Evolutionary conservation across 2,329 filamentous ascomycete genomes (phyloP).

Genomic region (Zasmidium citrigriseum): DNA sequence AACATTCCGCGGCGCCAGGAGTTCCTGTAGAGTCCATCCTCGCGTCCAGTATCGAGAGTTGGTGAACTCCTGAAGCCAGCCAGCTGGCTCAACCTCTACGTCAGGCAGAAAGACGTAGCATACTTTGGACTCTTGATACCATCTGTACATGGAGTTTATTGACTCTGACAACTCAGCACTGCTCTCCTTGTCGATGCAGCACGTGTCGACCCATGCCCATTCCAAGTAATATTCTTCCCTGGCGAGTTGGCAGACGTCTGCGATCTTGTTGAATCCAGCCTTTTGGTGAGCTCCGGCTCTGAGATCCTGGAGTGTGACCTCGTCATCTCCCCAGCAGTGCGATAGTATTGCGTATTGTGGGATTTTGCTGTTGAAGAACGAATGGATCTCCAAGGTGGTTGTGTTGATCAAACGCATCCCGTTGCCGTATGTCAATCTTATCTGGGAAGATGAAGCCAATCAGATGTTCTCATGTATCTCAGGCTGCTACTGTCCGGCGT

Average conservation of each 20-base stretch:
- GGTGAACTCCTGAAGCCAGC: background rate
- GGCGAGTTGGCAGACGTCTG: background rate
- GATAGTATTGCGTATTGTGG: constrained; percentile 3
- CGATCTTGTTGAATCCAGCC: background rate
- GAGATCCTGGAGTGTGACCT: background rate
- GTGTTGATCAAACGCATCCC: background rate
- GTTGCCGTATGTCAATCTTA: too few relatives aligned
- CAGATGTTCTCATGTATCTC: too few relatives aligned
- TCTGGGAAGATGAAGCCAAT: too few relatives aligned
- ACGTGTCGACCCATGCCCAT: constrained; percentile 22
- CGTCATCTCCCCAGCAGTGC: background rate
- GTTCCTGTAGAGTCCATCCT: background rate
- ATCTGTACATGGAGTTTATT: constrained; percentile 21
- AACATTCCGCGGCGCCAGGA: background rate
- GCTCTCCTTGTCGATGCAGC: constrained; percentile 23
- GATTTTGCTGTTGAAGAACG: background rate
- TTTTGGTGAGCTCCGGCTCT: background rate
- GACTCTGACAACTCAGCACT: constrained; percentile 20
- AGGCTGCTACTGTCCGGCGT: too few relatives aligned
- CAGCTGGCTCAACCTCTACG: background rate
- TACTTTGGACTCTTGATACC: background rate
- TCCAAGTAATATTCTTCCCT: background rate
- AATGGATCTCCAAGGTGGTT: background rate
- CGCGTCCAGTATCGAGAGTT: background rate
- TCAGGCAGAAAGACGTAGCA: background rate